A percentile compares a stretch with the other conserved stretches of the same genome.
phyloP scores from a whole-genome alignment of 2,329 filamentous ascomycete species.

The Trichophyton verrucosum region DNA sequence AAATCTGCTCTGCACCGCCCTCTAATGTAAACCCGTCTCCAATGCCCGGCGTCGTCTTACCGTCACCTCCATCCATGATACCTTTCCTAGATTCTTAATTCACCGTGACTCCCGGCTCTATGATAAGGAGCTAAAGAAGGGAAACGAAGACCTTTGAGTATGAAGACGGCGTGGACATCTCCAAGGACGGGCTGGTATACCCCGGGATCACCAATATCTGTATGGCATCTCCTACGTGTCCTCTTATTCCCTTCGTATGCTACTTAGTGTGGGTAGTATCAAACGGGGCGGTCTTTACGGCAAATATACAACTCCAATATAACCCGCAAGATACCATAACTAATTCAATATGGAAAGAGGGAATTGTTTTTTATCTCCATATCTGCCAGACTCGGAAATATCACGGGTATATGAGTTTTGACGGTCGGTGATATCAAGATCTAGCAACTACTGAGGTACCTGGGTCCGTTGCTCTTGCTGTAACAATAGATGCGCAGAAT shows the following conservation, averaged over 20 bases:
- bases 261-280: conserved; percentile 7
- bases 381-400: no score
- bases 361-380: no score
- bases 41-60: conserved; percentile 4
- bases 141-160: conserved; percentile 6
- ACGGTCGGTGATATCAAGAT: no score
- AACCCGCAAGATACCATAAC: no score
- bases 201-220: background rate
- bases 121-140: conserved; percentile 8
- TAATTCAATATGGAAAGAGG: no score
- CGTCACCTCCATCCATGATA: background rate
- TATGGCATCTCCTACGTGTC: background rate
- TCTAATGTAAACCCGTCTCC: background rate
- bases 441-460: no score
- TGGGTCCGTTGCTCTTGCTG: no score
- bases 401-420: no score
- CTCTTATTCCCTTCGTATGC: background rate
- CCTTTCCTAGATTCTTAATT: conserved; percentile 9
- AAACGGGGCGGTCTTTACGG: conserved; percentile 14
- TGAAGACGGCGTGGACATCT: conserved; percentile 5
- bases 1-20: no score
- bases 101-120: conserved; percentile 6
- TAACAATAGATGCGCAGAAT: no score
- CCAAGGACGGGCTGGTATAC: conserved; percentile 6
- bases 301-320: no score